A percentile compares a stretch with the other conserved stretches of the same genome.
phyloP scores from a whole-genome alignment of 225 moss, liverwort and hornwort species.

The Straminergon stramineum region DNA sequence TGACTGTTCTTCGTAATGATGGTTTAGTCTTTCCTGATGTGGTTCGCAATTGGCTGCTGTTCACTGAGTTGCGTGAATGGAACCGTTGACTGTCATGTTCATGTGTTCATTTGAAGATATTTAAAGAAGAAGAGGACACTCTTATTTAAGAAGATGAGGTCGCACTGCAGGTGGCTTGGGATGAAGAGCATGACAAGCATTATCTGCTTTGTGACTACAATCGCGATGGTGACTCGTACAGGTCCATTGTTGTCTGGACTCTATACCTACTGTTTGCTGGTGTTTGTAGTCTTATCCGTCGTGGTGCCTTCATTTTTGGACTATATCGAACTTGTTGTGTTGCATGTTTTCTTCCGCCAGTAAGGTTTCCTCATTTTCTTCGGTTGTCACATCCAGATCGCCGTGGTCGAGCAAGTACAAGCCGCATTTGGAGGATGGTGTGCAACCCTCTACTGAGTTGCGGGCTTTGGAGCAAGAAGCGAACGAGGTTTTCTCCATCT shows the following conservation, averaged over 20 bases:
- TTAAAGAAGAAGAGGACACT: neutral
- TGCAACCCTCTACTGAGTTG: conserved; percentile 64
- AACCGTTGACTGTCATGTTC: neutral
- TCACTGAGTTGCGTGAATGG: neutral
- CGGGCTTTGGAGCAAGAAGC: conserved; percentile 81
- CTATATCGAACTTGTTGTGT: neutral
- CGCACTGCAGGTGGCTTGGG: conserved; percentile 58
- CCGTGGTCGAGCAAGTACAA: conserved; percentile 85
- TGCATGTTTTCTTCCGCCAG: neutral
- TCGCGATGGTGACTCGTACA: conserved; percentile 86
- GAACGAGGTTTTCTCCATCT: conserved; percentile 73
- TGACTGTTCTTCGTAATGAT: neutral
- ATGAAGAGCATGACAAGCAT: conserved; percentile 54
- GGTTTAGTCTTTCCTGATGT: neutral
- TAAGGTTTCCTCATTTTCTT: neutral
- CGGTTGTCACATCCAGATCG: conserved; percentile 36
- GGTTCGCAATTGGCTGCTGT: neutral
- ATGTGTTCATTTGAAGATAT: neutral
- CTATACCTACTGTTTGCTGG: neutral
- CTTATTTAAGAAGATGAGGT: neutral
- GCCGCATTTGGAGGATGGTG: conserved; percentile 72
- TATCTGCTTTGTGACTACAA: conserved; percentile 87
- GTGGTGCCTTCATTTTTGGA: neutral
- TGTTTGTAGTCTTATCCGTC: neutral
- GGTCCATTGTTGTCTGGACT: conserved; percentile 20